phyloP scores from a whole-genome alignment of 1,284 basidiomycete species.

The Fomitopsis betulina region DNA sequence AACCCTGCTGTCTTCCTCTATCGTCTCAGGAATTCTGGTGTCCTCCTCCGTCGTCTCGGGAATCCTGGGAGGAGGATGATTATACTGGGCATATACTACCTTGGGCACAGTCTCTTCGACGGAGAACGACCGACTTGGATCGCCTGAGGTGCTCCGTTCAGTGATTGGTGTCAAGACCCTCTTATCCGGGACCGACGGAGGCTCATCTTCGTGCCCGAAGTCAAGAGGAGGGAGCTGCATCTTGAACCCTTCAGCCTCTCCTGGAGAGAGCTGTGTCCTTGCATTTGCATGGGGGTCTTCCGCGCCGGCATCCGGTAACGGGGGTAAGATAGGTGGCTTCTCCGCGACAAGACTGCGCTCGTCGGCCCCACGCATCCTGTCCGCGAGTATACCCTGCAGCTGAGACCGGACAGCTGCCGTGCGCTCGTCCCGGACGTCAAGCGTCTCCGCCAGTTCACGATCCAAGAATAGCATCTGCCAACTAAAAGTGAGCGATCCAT shows the following conservation, averaged over 20 bases:
- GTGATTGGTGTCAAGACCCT: constrained; percentile 31
- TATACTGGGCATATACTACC: neutral
- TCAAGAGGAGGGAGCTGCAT: constrained; percentile 31
- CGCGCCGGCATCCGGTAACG: constrained; percentile 17
- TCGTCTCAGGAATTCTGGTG: constrained; percentile 12
- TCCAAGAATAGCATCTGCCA: constrained; percentile 82
- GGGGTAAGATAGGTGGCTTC: constrained; percentile 21
- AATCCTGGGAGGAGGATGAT: constrained; percentile 11
- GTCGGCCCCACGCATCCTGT: constrained; percentile 53
- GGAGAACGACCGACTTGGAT: constrained; percentile 21
- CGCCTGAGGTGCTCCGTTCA: constrained; percentile 23
- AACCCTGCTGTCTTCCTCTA: constrained; percentile 9
- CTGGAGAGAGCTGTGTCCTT: neutral
- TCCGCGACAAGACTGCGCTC: constrained; percentile 9
- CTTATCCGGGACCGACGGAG: constrained; percentile 11
- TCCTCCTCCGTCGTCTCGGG: no score
- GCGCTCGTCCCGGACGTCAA: constrained; percentile 77
- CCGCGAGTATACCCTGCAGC: constrained; percentile 59
- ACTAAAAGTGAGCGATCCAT: constrained; percentile 26
- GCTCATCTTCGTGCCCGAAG: constrained; percentile 14
- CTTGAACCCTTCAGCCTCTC: neutral
- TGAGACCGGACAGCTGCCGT: constrained; percentile 66
- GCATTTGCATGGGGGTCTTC: constrained; percentile 2
- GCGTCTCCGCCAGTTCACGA: constrained; percentile 73
- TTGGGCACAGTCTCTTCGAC: constrained; percentile 10